These are phyloP conservation scores for Mortierella antarctica DNA, from an alignment of 192 early-diverging fungal genomes.

Conservation along the genomic window DNA sequence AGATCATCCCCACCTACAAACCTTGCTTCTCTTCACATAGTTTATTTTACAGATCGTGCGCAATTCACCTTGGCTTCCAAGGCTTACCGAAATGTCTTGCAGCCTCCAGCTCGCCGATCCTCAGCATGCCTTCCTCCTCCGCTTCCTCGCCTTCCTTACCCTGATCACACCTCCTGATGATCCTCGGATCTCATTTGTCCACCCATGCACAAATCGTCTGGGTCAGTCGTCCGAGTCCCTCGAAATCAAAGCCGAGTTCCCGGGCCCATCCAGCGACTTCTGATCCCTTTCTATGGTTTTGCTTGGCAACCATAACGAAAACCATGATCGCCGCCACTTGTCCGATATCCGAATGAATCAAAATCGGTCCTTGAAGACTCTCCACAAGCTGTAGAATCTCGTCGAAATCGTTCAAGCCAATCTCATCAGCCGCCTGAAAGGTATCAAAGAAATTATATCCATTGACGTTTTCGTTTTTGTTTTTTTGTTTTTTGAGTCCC, in stretches of 20 bases:
- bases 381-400: constrained; percentile 46
- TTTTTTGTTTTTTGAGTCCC: not conserved
- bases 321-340: constrained; percentile 49
- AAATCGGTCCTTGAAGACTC: constrained; percentile 31
- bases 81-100: not conserved
- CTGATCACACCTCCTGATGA: not conserved
- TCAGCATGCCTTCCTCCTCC: not conserved
- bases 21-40: no score
- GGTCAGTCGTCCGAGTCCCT: constrained; percentile 37
- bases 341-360: constrained; percentile 49
- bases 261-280: constrained; percentile 43
- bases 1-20: no score
- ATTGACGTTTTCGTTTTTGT: not conserved
- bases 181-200: constrained; percentile 24
- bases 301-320: constrained; percentile 47
- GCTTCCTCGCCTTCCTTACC: not conserved
- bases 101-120: not conserved
- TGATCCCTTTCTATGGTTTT: constrained; percentile 28
- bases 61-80: constrained; percentile 9
- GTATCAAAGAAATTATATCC: not conserved
- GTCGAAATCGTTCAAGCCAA: constrained; percentile 39
- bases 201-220: constrained; percentile 47
- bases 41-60: not conserved
- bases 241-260: constrained; percentile 48
- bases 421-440: constrained; percentile 40